Base-by-base conservation (phyloP, 345 rosid genomes). In the Cardamine chenopodiifolia region DNA sequence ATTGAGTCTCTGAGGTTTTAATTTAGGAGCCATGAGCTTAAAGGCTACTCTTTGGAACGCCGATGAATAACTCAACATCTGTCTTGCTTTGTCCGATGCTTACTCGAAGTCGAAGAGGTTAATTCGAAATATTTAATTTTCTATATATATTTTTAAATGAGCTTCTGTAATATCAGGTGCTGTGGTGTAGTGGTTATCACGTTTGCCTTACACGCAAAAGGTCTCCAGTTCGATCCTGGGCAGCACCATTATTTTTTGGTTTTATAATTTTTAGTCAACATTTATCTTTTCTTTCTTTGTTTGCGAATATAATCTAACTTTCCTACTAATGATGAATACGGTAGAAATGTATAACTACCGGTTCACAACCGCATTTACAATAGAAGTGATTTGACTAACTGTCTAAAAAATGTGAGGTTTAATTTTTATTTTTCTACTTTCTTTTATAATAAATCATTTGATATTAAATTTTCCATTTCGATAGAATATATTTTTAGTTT, bases 1-100 rank as follows among this genome's bases (percentile, higher is more conserved):
- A 76, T 65, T 85, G 68, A 73, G 86, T 63, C 82, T 80, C 3
- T 82, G 86, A 68, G 84, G 78, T 44, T 85, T 85, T 66, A 81
- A 54, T 69, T 82, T 82, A 54, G 90, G 60, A 63, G 96, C 85
- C 90, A 84, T 79, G 32, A 50, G 26, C 58, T 55, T 17, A 40
- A 78, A 22, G 53, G 79, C n/a, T n/a, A n/a, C n/a, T n/a, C n/a
- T n/a, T n/a, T n/a, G n/a, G n/a, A n/a, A n/a, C n/a, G n/a, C 72
- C 37, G 55, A 70, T 10, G 79, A 74, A 73, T 70, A 72, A 72
- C 68, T 3, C 73, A 74, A 72, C 92, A 80, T 85, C 66, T 32
- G 77, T 59, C n/a, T 62, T 63, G 25, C n/a, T 34, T 69, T 44
- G 58, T 29, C 75, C 69, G 59, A 54, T 31, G 40, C 62, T 57